phyloP scores from a whole-genome alignment of 768 basidiomycete genomes.

The Lactifluus subvellereus region DNA sequence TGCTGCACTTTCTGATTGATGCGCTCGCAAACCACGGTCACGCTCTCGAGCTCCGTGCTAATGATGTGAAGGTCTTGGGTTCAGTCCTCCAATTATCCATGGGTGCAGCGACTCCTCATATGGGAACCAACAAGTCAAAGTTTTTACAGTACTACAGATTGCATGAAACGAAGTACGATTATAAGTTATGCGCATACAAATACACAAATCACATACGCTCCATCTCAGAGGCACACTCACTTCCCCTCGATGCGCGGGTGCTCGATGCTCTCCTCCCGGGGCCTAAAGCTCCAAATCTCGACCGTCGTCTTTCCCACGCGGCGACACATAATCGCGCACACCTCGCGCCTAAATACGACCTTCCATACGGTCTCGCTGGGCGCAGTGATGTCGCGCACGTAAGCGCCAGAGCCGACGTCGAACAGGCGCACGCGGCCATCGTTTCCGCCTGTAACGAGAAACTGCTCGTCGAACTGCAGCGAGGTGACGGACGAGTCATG shows the following conservation, averaged over 20 bases:
- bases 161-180: not conserved
- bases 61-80: no score
- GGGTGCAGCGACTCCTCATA: no score
- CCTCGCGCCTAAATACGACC: slow-evolving; percentile 65
- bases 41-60: no score
- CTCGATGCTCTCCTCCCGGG: slow-evolving; percentile 30
- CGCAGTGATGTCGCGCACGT: slow-evolving; percentile 73
- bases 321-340: slow-evolving; percentile 76
- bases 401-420: slow-evolving; percentile 56
- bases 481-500: slow-evolving; percentile 86
- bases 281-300: slow-evolving; percentile 78
- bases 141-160: not conserved
- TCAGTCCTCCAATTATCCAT: no score
- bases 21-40: no score
- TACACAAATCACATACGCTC: not conserved
- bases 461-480: slow-evolving; percentile 78
- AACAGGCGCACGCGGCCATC: slow-evolving; percentile 78
- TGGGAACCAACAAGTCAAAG: not conserved
- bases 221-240: not conserved
- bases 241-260: not conserved
- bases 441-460: slow-evolving; percentile 79
- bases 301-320: slow-evolving; percentile 76
- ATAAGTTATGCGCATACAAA: not conserved
- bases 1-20: no score
- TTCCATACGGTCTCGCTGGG: slow-evolving; percentile 85